Evolutionary conservation across 2,329 filamentous ascomycete species (phyloP).

Genomic region (Botrytis paeoniae): DNA sequence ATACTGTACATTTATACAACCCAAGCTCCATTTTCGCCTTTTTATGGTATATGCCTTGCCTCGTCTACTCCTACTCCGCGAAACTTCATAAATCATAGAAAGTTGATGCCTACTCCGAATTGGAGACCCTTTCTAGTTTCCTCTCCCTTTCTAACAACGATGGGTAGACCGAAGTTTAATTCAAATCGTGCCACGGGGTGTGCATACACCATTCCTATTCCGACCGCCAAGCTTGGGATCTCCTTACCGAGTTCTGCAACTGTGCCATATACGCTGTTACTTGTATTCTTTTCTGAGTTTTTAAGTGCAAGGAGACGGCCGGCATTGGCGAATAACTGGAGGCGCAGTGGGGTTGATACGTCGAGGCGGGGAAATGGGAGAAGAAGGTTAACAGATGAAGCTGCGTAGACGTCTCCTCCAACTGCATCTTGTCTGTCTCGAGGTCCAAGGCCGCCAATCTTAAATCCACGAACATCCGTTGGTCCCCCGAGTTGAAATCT

Average conservation of each 20-base stretch:
- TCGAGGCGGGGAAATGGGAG: constrained; percentile 80
- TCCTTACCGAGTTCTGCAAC: constrained; percentile 69
- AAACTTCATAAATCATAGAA: constrained; percentile 59
- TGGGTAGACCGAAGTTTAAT: constrained; percentile 87
- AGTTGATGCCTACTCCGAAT: constrained; percentile 94
- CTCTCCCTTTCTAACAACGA: constrained; percentile 79
- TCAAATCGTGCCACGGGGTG: constrained; percentile 93
- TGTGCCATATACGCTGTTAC: constrained; percentile 49
- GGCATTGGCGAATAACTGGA: constrained; percentile 90
- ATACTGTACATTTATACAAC: constrained; percentile 10
- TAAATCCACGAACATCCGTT: constrained; percentile 91
- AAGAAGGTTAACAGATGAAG: constrained; percentile 81
- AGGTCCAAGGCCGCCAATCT: constrained; percentile 82
- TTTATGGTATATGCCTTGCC: constrained; percentile 4
- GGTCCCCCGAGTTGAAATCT: constrained; percentile 93
- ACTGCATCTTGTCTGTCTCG: constrained; percentile 82
- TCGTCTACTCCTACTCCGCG: background rate
- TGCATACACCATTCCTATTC: constrained; percentile 88
- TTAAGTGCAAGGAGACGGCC: constrained; percentile 78
- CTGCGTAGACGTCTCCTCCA: constrained; percentile 88
- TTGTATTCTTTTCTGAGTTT: constrained; percentile 39
- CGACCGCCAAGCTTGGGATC: constrained; percentile 80
- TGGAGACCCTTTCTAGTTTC: constrained; percentile 87
- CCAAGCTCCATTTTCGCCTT: background rate
- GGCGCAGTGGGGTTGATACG: constrained; percentile 75